Base-by-base conservation (phyloP, 1,139 yeast genomes). In the Yamadazyma diospyri region DNA sequence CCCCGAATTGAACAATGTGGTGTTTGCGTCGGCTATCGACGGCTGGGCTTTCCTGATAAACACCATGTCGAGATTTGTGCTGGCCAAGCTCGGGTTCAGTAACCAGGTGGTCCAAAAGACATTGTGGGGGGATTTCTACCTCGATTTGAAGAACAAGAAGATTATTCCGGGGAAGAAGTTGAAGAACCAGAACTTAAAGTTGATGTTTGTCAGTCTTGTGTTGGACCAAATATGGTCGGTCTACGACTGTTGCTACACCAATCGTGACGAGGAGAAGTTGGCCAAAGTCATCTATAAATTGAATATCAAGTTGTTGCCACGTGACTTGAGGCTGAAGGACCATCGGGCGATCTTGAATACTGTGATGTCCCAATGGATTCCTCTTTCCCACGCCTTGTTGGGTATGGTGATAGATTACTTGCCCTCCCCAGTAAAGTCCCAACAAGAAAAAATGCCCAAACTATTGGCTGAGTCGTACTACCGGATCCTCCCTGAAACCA, bases 11-110 rank as follows among this genome's bases (percentile, higher is more conserved):
- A 88, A 89, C 54, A 94, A 94, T 53, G 97, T 94, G 5, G 79
- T 94, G 1, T 92, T 94, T 63, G 89, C 96, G 1, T 82, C 95
- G 25, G 98, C 98, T 0, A 69, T 84, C 16, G 98, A 92, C 58
- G 97, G 97, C 4, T 94, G 98, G 98, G 98, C 97, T 1, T 94
- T 94, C 57, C 84, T 88, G 32, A 69, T 94, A 24, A 78, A 85
- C 38, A 95, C 94, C 39, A 84, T 92, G 60, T 86, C 97, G 5
- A 80, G 84, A 38, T 78, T 94, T 25, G 87, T 87, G 52, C 94
- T 83, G 60, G 76, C 78, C 24, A 88, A 87, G 50, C 64, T 92
- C 23, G 97, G 96, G 0, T 83, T 92, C 46, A 84, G 87, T 41
- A 79, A 88, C 40, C 75, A 76, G 21, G 87, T 78, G 36, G 69